Base-by-base conservation (phyloP, 192 early-diverging fungal species). In the Glomus cerebriforme region DNA sequence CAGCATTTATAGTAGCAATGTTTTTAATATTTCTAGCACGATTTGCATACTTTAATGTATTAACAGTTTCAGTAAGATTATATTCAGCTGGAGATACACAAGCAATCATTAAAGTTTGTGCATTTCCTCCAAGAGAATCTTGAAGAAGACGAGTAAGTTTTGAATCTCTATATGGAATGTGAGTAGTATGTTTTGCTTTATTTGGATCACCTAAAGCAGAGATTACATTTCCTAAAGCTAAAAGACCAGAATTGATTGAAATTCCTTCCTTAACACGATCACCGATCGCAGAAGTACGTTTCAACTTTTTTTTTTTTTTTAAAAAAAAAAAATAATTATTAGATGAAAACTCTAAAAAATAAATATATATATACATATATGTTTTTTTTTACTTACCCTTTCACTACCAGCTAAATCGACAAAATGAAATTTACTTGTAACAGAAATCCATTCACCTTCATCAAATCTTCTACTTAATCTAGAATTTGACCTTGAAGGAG, bases 331-430 rank as follows among this genome's bases (percentile, higher is more conserved):
- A 27, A 62, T 26, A 12, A 26, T 7, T 27, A 26, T 27, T 62
- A 62, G 2, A 27, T 13, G 3, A 8, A 27, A 39, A 47, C 22
- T n/a, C n/a, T n/a, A n/a, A n/a, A n/a, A 7, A 71, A 45, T 27
- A 47, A 49, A 6, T 22, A n/a, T 32, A 73, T 54, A 59, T 32
- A 35, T 7, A 79, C 15, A n/a, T 29, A 59, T 62, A 8, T 7
- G n/a, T 67, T 67, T n/a, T 17, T 31, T 37, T 67, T 22, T 0
- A 67, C 27, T 34, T 67, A 87, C 86, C 58, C 94, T 85, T 85
- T 99, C 98, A 59, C 95, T 96, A 39, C 98, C 98, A 32, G 98
- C 98, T 82, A 99, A 86, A 87, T 99, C 98, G 19, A 99, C 98
- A 88, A 99, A 99, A 82, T 98, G 96, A 79, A 99, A 96, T 84